Percentiles rank a stretch among this genome's conserved stretches.
phyloP scores from a whole-genome alignment of 257 asterid genomes.

The Parsonsia alboflavescens region DNA sequence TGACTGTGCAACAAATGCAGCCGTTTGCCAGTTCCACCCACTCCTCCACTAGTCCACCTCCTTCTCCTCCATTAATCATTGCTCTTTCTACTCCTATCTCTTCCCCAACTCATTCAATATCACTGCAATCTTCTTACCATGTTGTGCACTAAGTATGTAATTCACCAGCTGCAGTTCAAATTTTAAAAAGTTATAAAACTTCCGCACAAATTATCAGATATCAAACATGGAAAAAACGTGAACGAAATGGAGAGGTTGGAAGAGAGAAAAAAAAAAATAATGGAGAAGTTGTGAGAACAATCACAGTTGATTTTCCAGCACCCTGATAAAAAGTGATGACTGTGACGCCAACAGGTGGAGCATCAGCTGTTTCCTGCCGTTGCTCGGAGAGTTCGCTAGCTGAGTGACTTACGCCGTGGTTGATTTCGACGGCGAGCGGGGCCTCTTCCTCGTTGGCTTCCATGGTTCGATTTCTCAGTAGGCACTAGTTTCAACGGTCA shows the following conservation, averaged over 20 bases:
- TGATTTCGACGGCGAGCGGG: too few species aligned
- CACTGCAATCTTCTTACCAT: conserved; percentile 91
- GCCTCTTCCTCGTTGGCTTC: too few species aligned
- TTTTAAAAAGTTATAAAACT: not conserved
- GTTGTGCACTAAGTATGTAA: conserved; percentile 62
- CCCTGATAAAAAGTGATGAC: conserved; percentile 96
- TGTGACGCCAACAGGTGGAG: conserved; percentile 78
- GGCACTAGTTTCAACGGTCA: too few species aligned
- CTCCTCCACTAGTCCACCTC: conserved; percentile 88
- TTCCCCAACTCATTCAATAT: conserved; percentile 93
- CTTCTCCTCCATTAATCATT: conserved; percentile 95
- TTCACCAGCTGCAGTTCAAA: conserved; percentile 57
- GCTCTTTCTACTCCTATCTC: conserved; percentile 98
- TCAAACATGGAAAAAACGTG: not conserved
- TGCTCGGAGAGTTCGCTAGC: too few species aligned
- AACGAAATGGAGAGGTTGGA: not conserved
- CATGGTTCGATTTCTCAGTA: too few species aligned
- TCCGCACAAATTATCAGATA: not conserved
- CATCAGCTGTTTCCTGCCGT: conserved; percentile 22
- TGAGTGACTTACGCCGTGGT: too few species aligned
- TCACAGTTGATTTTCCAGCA: conserved; percentile 97
- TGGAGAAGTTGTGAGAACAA: not conserved
- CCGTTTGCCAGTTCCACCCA: conserved; percentile 99
- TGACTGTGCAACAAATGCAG: conserved; percentile 92
- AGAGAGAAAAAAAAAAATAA: not conserved